Evolutionary conservation across 768 basidiomycete genomes (phyloP), one percentile per base, ranked within the genome.

Genomic region (Hygrocybe coccinea): DNA sequence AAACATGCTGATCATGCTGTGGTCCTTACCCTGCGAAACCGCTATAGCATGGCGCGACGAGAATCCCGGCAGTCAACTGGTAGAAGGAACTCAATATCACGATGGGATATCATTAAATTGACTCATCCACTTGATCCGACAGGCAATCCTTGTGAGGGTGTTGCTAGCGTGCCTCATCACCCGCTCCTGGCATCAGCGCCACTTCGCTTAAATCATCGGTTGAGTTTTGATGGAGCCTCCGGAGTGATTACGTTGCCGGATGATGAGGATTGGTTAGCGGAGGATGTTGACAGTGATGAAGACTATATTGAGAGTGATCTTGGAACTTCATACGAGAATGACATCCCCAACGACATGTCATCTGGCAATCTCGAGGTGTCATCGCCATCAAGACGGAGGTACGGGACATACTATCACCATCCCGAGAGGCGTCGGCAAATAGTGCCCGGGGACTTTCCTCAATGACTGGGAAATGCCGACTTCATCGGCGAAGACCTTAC

Each of bases 171-270:
- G 9, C 63, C 68, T n/a, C 66, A 56, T 14, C 62, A 63, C 1
- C 56, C 67, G 5, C 67, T 62, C 14, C 57, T 57, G 17, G 55
- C 68, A n/a, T 63, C 62, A 2, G 52, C 63, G 24, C 29, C 29
- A 4, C 4, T 29, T 29, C 67, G 67, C 14, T 61, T 82, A 45
- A 71, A 70, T 51, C 86, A 89, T 63, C 80, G 89, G 15, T 69
- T 91, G 52, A 92, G 89, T 70, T 95, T 86, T 59, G 91, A 94
- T 65, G 85, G 84, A 49, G 91, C 84, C 4, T 88, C 88, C 2
- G 93, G 93, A 1, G 89, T 94, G 35, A 95, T 95, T 60, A 86
- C 87, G 78, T 71, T 95, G 2, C 91, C 92, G 0, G 91, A 93
- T 37, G 79, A 84, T 60, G 80, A 75, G 29, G 78, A 81, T 59